Conservation (phyloP, 2,329 filamentous ascomycete genomes). For the Orbilia blumenaviensis region DNA sequence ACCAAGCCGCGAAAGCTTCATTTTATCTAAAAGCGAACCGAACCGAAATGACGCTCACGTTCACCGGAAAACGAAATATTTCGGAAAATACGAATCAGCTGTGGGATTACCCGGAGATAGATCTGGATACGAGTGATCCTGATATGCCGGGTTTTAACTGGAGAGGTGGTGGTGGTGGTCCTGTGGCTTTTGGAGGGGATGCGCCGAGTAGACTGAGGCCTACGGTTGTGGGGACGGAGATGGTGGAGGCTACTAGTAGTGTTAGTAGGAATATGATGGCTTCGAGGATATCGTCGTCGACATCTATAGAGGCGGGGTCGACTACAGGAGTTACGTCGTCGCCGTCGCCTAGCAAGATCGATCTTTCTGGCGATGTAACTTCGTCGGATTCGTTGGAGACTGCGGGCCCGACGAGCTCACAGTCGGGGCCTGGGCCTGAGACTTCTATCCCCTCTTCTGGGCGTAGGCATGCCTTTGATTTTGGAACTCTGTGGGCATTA, state of each 20-base stretch:
- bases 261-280: too few relatives aligned
- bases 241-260: background rate
- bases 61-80: conserved; percentile 1
- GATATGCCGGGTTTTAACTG: background rate
- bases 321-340: background rate
- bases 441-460: background rate
- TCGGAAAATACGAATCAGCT: background rate
- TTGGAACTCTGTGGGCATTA: background rate
- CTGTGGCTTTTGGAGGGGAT: background rate
- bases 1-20: background rate
- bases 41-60: conserved; percentile 15
- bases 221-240: background rate
- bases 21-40: conserved; percentile 18
- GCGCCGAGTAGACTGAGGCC: background rate
- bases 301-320: background rate
- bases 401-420: background rate
- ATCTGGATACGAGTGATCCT: conserved; percentile 6
- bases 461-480: background rate
- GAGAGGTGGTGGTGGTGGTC: conserved; percentile 3
- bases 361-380: background rate
- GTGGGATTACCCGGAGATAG: conserved; percentile 12
- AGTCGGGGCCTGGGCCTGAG: background rate
- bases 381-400: background rate
- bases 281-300: background rate
- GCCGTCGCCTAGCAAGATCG: background rate